A percentile compares a stretch with the other conserved stretches of the same genome.
These are phyloP conservation scores for Rhizopus sp. DNA, from an alignment of 371 early-diverging fungal genomes.

Conservation along the genomic window DNA sequence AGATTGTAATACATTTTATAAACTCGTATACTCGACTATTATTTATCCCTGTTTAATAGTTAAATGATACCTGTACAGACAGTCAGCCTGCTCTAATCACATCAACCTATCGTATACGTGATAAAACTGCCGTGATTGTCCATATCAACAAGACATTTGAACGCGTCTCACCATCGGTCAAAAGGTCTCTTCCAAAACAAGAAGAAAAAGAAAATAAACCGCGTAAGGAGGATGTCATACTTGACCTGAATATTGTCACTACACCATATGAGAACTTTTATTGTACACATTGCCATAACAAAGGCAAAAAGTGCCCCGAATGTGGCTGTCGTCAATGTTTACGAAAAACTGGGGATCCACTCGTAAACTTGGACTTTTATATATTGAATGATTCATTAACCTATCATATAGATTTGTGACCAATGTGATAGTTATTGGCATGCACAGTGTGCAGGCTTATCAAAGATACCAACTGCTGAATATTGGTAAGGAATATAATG, in stretches of 20 bases:
- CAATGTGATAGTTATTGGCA: conserved; percentile 63
- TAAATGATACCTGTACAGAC: conserved; percentile 24
- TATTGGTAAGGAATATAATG: conserved; percentile 35
- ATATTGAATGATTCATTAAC: background rate
- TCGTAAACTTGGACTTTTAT: conserved; percentile 28
- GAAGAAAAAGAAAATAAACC: conserved; percentile 1
- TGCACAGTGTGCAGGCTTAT: conserved; percentile 46
- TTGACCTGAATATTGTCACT: background rate
- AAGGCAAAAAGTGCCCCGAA: conserved; percentile 37
- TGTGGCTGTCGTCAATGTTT: conserved; percentile 60
- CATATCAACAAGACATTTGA: conserved; percentile 12
- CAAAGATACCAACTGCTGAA: conserved; percentile 42
- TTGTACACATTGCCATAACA: conserved; percentile 45
- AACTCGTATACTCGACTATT: too few species aligned
- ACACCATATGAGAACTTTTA: conserved; percentile 8
- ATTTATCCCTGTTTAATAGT: conserved; percentile 9
- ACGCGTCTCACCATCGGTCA: too few species aligned
- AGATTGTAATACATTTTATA: conserved; percentile 25
- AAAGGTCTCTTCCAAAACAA: too few species aligned
- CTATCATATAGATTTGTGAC: conserved; percentile 46
- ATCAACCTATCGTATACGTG: conserved; percentile 28
- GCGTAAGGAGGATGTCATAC: background rate
- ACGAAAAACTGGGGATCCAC: conserved; percentile 54
- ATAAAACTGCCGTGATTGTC: conserved; percentile 24
- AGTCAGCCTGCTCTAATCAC: conserved; percentile 17